Conservation (phyloP, 306 rosid species). For the Fragaria nilgerrensis region DNA sequence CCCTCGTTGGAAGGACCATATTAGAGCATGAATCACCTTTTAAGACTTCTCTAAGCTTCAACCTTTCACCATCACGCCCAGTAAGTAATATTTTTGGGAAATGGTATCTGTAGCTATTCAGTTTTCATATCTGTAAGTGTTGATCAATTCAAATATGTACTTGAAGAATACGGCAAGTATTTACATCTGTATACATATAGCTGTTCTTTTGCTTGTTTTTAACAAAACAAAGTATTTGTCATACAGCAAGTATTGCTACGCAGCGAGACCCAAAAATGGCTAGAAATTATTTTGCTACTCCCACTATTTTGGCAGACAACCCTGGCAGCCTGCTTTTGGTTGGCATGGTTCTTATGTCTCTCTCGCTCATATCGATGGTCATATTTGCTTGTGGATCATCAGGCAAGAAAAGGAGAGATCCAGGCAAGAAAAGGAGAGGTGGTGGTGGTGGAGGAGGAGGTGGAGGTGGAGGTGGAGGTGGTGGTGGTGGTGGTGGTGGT, state of each 20-base stretch:
- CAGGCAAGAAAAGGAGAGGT: too few relatives aligned
- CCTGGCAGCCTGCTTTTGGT: conserved; percentile 13
- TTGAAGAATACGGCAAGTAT: background rate
- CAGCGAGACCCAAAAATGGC: conserved; percentile 14
- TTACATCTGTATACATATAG: background rate
- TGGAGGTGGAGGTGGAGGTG: background rate
- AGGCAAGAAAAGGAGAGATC: background rate
- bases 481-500: too few relatives aligned
- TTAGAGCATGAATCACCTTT: background rate
- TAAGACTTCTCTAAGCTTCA: background rate
- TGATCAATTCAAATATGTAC: background rate
- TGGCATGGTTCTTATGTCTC: conserved; percentile 28
- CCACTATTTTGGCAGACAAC: background rate
- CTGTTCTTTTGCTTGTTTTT: background rate
- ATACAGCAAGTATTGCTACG: background rate
- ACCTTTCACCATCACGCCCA: background rate
- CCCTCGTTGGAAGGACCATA: too few relatives aligned
- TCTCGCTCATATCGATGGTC: conserved; percentile 34
- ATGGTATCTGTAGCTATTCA: background rate
- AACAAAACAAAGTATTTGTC: background rate
- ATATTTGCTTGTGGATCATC: conserved; percentile 34
- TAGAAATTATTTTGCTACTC: conserved; percentile 11
- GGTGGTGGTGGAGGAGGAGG: background rate
- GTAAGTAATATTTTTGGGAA: too few relatives aligned
- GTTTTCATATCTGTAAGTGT: too few relatives aligned